Evolutionary conservation across 352 stramenopile species (phyloP).

Genomic region (Globisporangium nodosum): DNA sequence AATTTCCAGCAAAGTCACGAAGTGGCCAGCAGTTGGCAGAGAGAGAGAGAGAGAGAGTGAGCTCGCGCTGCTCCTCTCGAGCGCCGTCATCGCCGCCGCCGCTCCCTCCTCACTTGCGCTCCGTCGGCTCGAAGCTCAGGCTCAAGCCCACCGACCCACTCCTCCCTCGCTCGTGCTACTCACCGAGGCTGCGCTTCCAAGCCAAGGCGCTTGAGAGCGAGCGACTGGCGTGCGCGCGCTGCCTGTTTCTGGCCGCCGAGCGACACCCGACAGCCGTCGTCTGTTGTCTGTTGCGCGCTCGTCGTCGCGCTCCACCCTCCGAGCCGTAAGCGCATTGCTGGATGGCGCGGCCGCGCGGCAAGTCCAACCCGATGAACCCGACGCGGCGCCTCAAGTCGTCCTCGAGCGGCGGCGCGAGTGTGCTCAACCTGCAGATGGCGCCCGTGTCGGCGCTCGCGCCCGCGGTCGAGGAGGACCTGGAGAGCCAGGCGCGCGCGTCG

Average conservation of each 20-base stretch:
- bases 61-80: too few relatives aligned
- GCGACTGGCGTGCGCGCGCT: conserved; percentile 1
- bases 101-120: background rate
- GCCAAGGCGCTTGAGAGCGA: background rate
- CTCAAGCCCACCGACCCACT: too few relatives aligned
- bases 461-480: conserved; percentile 47
- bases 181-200: background rate
- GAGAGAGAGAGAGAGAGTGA: too few relatives aligned
- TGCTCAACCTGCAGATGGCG: conserved; percentile 32
- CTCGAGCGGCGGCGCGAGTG: conserved; percentile 9
- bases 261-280: background rate
- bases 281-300: background rate
- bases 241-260: background rate
- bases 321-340: background rate
- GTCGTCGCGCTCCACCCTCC: background rate
- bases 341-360: conserved; percentile 29
- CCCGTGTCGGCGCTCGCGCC: conserved; percentile 23
- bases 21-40: too few relatives aligned
- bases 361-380: conserved; percentile 21
- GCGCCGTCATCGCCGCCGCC: too few relatives aligned
- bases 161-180: background rate
- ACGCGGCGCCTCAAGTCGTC: conserved; percentile 12
- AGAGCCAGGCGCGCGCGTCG: conserved; percentile 52
- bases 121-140: background rate
- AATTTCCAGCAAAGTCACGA: too few relatives aligned